A percentile compares a stretch with the other conserved stretches of the same genome.
phyloP scores from a whole-genome alignment of 148 eudicot genomes.

The Cornus florida region DNA sequence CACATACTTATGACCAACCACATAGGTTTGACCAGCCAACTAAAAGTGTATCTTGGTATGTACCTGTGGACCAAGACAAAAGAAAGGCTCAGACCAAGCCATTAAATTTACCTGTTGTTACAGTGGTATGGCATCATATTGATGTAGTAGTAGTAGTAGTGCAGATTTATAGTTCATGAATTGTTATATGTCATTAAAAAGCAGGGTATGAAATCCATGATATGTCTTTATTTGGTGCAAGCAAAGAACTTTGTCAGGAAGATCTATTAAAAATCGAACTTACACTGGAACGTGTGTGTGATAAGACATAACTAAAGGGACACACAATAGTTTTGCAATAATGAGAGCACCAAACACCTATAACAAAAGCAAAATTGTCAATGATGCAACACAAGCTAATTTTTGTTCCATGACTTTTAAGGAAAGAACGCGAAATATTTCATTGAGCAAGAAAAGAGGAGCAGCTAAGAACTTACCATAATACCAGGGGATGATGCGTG shows the following conservation, averaged over 20 bases:
- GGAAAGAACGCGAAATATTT: not conserved
- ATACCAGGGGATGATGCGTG: slow-evolving; percentile 95
- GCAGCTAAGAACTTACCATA: slow-evolving; percentile 52
- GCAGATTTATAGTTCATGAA: not conserved
- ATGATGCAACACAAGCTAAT: not conserved
- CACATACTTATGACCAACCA: slow-evolving; percentile 91
- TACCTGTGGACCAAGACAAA: slow-evolving; percentile 53
- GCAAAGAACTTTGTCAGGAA: not conserved
- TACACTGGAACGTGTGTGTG: slow-evolving; percentile 99
- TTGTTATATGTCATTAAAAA: not conserved
- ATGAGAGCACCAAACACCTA: slow-evolving; percentile 93
- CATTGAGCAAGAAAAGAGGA: slow-evolving; percentile 2
- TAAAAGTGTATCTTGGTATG: slow-evolving; percentile 95
- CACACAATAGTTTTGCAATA: slow-evolving; percentile 82
- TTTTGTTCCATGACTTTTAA: not conserved
- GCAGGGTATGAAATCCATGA: not conserved
- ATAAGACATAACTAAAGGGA: slow-evolving; percentile 96
- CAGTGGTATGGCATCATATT: not conserved
- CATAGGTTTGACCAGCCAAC: slow-evolving; percentile 99
- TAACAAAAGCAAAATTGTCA: slow-evolving; percentile 12
- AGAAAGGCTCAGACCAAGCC: slow-evolving; percentile 14
- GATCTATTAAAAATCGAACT: slow-evolving; percentile 23
- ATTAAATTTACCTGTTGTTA: not conserved
- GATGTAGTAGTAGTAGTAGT: slow-evolving; percentile 2
- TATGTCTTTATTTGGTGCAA: not conserved